These are phyloP conservation scores for Datura wrightii DNA, from an alignment of 257 asterid genomes.

Conservation along the genomic window DNA sequence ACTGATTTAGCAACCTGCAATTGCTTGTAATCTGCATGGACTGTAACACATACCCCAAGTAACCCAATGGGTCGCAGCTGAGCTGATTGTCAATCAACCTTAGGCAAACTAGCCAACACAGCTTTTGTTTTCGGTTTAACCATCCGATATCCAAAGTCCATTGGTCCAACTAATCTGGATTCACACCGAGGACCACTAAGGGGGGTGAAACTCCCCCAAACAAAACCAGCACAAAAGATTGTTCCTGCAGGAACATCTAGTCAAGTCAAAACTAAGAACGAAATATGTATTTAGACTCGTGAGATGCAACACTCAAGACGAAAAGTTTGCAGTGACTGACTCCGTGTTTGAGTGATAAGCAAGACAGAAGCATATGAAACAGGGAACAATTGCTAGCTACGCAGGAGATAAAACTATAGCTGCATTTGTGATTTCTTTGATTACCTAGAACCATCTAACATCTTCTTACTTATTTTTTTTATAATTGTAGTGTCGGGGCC, in stretches of 20 bases:
- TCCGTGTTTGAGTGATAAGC: background rate
- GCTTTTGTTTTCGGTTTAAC: background rate
- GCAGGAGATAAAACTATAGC: background rate
- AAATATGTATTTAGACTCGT: background rate
- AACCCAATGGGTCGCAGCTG: background rate
- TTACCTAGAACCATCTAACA: background rate
- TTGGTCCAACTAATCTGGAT: background rate
- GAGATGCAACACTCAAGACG: background rate
- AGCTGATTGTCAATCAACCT: background rate
- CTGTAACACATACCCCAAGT: background rate
- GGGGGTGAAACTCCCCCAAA: background rate
- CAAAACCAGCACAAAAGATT: background rate
- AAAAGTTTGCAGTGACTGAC: background rate
- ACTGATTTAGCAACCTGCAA: background rate
- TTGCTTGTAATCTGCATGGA: background rate
- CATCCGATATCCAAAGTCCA: background rate
- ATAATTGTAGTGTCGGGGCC: no score
- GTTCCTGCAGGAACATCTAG: background rate
- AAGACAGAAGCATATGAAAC: background rate
- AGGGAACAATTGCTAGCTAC: background rate
- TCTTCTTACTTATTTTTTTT: no score
- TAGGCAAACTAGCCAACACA: background rate
- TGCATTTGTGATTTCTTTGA: background rate
- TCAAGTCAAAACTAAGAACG: background rate
- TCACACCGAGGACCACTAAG: background rate